Conservation (phyloP, 495 filamentous ascomycete species). For the Aspergillus funiculosus region DNA sequence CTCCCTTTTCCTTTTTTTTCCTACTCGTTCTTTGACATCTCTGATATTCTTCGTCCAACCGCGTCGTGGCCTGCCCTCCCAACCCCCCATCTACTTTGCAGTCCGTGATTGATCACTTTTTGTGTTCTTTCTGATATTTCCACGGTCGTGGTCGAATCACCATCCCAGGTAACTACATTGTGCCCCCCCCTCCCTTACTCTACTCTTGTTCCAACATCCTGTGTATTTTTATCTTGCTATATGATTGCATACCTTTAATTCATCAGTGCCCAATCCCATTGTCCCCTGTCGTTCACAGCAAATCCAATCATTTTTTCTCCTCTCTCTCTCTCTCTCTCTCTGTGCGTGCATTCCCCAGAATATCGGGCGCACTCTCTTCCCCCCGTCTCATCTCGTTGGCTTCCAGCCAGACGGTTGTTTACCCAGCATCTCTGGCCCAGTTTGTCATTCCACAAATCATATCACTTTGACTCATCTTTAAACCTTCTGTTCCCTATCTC, state of each 20-base stretch:
- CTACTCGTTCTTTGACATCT: constrained; percentile 21
- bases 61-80: constrained; percentile 17
- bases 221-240: constrained; percentile 14
- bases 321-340: no score
- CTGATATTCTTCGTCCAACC: constrained; percentile 21
- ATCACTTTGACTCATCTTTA: constrained; percentile 16
- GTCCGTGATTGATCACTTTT: constrained; percentile 24
- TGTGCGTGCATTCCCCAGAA: constrained; percentile 15
- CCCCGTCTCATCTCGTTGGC: no score
- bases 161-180: constrained; percentile 20
- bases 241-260: constrained; percentile 20
- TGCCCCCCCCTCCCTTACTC: constrained; percentile 10
- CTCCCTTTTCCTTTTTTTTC: constrained; percentile 22
- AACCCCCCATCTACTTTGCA: constrained; percentile 17
- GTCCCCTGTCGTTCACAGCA: constrained; percentile 8
- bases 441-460: constrained; percentile 17
- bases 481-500: neutral
- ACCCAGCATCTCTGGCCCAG: neutral
- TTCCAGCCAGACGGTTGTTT: constrained; percentile 14
- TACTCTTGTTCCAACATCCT: constrained; percentile 8
- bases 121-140: constrained; percentile 13
- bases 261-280: constrained; percentile 15
- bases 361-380: constrained; percentile 13
- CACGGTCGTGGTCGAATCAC: constrained; percentile 27
- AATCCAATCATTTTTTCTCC: constrained; percentile 19